Base-by-base conservation (phyloP, 495 filamentous ascomycete genomes). In the Gamarada debralockiae region DNA sequence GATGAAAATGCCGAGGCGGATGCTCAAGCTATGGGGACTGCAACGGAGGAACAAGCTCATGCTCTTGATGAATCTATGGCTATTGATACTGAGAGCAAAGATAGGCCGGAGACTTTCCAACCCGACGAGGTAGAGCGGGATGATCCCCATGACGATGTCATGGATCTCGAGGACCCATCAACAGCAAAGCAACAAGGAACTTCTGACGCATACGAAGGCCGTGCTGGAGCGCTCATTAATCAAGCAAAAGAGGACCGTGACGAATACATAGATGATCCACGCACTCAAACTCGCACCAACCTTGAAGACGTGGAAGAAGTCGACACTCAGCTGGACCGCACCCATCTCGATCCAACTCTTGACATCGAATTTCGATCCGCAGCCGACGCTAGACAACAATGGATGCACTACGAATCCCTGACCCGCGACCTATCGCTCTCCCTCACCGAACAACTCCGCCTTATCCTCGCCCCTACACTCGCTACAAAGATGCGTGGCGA, bases 401-500 rank as follows among this genome's bases (percentile, higher is more conserved):
- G 95, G 95, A 77, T 82, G 6, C 75, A 82, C 47, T 91, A 96
- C 70, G 90, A 96, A 70, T 73, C 77, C 53, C 78, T 81, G 41
- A 97, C 93, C 0, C 91, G 89, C 49, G 74, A 84, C 31, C 86
- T 97, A 46, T 95, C 95, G 0, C 82, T 92, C 50, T 83, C 85
- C 4, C 72, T 99, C 0, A 95, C 91, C 20, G 91, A 95, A 54
- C 93, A 97, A 59, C 85, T 99, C 27, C 89, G 92, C 27, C 83
- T 99, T 23, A 97, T 99, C 64, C 84, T 99, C 15, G 86, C 89
- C 2, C 95, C 95, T 0, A 97, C 93, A 0, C 83, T 92, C 39
- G 92, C 95, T 17, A 96, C 95, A 39, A 99, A 96, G 64, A 85
- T 97, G 61, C 90, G 92, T 2, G 95, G 95, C 54, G 90, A 96